phyloP scores from a whole-genome alignment of 352 stramenopile genomes.

The Albugo candida region DNA sequence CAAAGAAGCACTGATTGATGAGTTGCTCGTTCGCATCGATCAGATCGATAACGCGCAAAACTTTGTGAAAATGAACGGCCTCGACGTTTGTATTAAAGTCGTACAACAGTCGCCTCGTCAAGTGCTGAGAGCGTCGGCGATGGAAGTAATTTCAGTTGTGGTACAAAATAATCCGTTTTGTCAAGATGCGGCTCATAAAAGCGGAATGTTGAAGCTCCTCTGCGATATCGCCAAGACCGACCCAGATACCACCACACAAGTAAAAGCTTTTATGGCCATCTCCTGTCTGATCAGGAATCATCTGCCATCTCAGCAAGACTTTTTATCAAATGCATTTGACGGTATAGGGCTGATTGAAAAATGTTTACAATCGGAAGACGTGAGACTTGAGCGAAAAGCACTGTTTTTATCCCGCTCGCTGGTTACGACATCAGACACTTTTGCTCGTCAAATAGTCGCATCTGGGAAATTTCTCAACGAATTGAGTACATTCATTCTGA shows the following conservation, averaged over 20 bases:
- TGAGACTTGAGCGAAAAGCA: constrained; percentile 61
- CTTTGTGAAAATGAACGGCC: constrained; percentile 68
- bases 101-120: constrained; percentile 29
- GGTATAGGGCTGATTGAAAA: constrained; percentile 30
- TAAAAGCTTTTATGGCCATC: constrained; percentile 64
- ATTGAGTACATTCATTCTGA: constrained; percentile 23
- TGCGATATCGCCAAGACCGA: constrained; percentile 24
- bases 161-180: constrained; percentile 78
- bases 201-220: constrained; percentile 41
- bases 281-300: constrained; percentile 69
- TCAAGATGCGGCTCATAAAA: constrained; percentile 46
- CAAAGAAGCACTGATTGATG: constrained; percentile 61
- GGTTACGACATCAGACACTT: constrained; percentile 32
- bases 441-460: constrained; percentile 23
- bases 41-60: constrained; percentile 80
- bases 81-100: constrained; percentile 33
- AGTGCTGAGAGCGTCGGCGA: constrained; percentile 34
- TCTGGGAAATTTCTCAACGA: constrained; percentile 21
- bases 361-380: constrained; percentile 31
- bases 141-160: constrained; percentile 59
- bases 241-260: constrained; percentile 36
- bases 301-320: constrained; percentile 29
- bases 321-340: constrained; percentile 32
- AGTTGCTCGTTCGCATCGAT: constrained; percentile 68
- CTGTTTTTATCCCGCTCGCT: constrained; percentile 73